Evolutionary conservation across 257 asterid genomes (phyloP), one percentile per base, ranked within the genome.

Genomic region (Rhazya stricta): DNA sequence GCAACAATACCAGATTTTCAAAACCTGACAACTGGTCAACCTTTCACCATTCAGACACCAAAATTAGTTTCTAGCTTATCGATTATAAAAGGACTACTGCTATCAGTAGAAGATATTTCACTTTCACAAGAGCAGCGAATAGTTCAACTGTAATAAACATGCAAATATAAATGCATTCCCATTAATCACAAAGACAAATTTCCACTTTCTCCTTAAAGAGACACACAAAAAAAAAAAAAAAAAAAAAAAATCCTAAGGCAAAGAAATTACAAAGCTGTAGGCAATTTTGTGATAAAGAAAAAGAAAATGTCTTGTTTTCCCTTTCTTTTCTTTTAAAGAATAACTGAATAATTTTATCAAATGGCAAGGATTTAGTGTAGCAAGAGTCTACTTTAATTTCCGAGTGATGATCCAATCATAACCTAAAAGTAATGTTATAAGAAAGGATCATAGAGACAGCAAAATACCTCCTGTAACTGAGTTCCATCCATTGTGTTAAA

Each of bases 401-500:
- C 32, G 37, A 46, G 16, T 46, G 2, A 18, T 36, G 58, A 58
- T 42, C 63, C 54, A 61, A 60, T 34, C 66, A 70, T 67, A 37
- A 50, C 42, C 66, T 12, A 30, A 62, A 41, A 58, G 56, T 39
- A 34, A 30, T 8, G 11, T 11, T 13, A 43, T 36, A 39, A 23
- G 27, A 68, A 76, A 36, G 53, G 45, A 19, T 63, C 9, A 2
- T 1, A 65, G 45, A 34, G 6, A 21, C 12, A 65, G 48, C 30
- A 65, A 65, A 50, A 72, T 84, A 94, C 98, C 98, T 94, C 98
- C 80, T 91, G 98, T 84, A 94, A 86, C 76, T 80, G 89, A 77
- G 96, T 88, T 25, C 98, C 98, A 81, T 94, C 96, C 96, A 94
- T 89, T 54, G 97, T 88, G 88, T 94, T 94, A 83, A 91, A 94